Evolutionary conservation across 768 basidiomycete genomes (phyloP).

Genomic region (Mycena vitilis): DNA sequence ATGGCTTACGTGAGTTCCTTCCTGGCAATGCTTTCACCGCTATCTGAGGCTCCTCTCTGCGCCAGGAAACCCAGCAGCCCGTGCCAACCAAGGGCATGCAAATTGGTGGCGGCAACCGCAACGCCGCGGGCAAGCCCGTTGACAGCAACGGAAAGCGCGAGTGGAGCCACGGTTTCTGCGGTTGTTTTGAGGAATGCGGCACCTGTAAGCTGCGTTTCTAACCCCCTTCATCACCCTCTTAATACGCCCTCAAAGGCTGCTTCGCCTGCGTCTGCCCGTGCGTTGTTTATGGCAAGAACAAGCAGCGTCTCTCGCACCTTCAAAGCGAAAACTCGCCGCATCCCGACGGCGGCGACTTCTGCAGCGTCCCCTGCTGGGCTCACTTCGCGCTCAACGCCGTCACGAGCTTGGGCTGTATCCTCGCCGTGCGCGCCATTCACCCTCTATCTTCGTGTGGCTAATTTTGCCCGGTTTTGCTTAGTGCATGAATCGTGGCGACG

Average conservation of each 20-base stretch:
- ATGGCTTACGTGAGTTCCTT: constrained; percentile 33
- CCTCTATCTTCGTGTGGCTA: too few relatives aligned
- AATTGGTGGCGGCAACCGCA: constrained; percentile 44
- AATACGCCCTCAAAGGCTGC: constrained; percentile 34
- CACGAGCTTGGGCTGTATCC: constrained; percentile 23
- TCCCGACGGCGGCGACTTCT: constrained; percentile 49
- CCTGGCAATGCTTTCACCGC: not conserved
- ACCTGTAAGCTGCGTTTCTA: constrained; percentile 38
- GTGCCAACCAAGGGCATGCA: constrained; percentile 35
- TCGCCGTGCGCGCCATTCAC: constrained; percentile 18
- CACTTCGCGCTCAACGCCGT: constrained; percentile 23
- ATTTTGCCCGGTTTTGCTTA: not conserved
- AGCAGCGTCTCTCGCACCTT: constrained; percentile 48
- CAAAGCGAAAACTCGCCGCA: constrained; percentile 45
- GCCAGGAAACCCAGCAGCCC: constrained; percentile 34
- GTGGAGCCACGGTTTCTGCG: constrained; percentile 46
- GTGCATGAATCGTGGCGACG: constrained; percentile 49
- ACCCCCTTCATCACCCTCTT: not conserved
- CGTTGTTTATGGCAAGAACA: constrained; percentile 51
- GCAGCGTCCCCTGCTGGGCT: constrained; percentile 35
- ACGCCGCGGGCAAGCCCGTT: constrained; percentile 40
- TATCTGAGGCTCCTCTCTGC: not conserved
- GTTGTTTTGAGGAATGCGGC: constrained; percentile 41
- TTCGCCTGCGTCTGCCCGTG: constrained; percentile 53
- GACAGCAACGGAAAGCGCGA: constrained; percentile 43